Conservation (phyloP, 306 rosid genomes). For the Prunus mira region DNA sequence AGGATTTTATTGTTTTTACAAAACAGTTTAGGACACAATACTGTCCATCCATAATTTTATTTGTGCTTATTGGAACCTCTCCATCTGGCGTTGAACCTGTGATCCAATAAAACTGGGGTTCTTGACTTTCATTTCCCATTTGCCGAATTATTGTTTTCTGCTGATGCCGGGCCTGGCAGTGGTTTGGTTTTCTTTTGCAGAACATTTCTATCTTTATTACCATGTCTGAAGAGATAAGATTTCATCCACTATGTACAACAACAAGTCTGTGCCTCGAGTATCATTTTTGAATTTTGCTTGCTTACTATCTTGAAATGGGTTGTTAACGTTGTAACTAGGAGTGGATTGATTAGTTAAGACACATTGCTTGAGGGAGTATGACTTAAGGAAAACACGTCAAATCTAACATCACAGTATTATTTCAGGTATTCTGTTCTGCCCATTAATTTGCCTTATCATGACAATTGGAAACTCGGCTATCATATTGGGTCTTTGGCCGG, state of each 20-base stretch:
- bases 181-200: neutral
- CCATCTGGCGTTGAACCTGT: neutral
- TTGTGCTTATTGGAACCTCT: neutral
- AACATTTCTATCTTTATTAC: neutral
- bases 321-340: neutral
- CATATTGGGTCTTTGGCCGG: conserved; percentile 80
- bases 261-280: neutral
- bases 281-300: neutral
- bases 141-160: neutral
- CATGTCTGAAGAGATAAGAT: neutral
- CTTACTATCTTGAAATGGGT: neutral
- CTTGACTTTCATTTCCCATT: conserved; percentile 4
- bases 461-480: conserved; percentile 69
- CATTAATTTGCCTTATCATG: conserved; percentile 66
- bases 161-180: neutral
- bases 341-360: conserved; percentile 8
- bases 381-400: conserved; percentile 12
- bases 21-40: neutral
- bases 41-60: neutral
- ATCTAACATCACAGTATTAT: conserved; percentile 20
- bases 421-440: conserved; percentile 80
- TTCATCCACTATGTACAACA: neutral
- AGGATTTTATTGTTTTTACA: neutral
- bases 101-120: neutral
- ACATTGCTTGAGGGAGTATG: conserved; percentile 17